Evolutionary conservation across 2,329 filamentous ascomycete species (phyloP).

Genomic region (Thielaviopsis musarum): DNA sequence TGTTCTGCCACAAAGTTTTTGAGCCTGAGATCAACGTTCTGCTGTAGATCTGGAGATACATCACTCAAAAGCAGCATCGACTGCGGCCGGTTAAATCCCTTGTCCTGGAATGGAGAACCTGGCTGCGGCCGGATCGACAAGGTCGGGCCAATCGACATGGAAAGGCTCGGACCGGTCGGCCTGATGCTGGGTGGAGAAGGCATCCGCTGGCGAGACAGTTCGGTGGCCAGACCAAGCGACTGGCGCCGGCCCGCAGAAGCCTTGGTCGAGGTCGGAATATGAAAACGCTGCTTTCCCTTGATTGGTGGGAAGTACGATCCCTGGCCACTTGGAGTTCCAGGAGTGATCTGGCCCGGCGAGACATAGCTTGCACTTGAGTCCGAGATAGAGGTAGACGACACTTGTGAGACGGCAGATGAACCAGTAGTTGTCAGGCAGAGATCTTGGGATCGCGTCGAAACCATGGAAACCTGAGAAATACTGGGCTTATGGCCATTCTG

Average conservation of each 20-base stretch:
- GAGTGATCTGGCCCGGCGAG: not conserved
- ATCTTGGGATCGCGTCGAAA: not conserved
- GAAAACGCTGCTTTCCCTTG: not conserved
- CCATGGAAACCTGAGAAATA: not conserved
- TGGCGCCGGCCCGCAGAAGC: not conserved
- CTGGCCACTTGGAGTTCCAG: not conserved
- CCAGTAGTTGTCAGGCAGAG: not conserved
- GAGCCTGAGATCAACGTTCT: not conserved
- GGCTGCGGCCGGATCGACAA: not conserved
- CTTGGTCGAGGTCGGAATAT: too few relatives aligned
- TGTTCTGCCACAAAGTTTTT: not conserved
- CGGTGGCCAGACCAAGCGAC: not conserved
- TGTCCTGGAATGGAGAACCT: not conserved
- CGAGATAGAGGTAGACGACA: not conserved
- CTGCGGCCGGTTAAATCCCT: not conserved
- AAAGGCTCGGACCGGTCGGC: not conserved
- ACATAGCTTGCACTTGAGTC: not conserved
- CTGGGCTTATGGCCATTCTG: not conserved
- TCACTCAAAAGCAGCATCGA: not conserved
- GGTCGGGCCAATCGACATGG: not conserved
- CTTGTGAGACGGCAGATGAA: not conserved
- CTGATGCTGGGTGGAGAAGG: not conserved
- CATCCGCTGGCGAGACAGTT: not conserved
- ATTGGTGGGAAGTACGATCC: not conserved
- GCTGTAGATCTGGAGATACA: not conserved